Evolutionary conservation across 176 grass and related monocot species (phyloP).

Genomic region (Carex myosuroides): DNA sequence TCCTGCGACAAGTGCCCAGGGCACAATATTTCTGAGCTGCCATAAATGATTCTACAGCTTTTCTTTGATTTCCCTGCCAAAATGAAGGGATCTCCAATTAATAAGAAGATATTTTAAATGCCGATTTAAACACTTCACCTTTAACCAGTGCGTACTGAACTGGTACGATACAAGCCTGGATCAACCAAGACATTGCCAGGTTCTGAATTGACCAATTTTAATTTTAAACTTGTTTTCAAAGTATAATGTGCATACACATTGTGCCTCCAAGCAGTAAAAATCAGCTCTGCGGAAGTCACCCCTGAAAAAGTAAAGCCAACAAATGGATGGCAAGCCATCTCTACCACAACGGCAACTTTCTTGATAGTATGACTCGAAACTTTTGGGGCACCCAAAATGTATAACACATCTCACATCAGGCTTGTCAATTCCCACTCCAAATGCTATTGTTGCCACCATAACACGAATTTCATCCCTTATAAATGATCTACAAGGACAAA

Average conservation of each 20-base stretch:
- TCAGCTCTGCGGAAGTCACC: constrained; percentile 84
- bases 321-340: constrained; percentile 81
- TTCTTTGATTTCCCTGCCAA: constrained; percentile 52
- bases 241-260: constrained; percentile 40
- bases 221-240: not conserved
- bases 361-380: constrained; percentile 90
- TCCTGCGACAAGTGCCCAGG: constrained; percentile 64
- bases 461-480: constrained; percentile 76
- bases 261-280: constrained; percentile 68
- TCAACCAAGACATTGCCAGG: not conserved
- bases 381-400: constrained; percentile 95
- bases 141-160: not conserved
- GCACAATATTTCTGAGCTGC: constrained; percentile 85
- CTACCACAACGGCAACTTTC: constrained; percentile 96
- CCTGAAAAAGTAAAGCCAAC: constrained; percentile 94
- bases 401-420: constrained; percentile 90
- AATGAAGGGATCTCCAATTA: constrained; percentile 15
- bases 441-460: constrained; percentile 93
- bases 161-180: not conserved
- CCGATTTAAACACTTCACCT: not conserved
- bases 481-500: constrained; percentile 58
- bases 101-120: not conserved
- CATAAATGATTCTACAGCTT: constrained; percentile 84
- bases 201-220: not conserved
- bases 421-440: constrained; percentile 99